Percentiles rank a stretch among this genome's conserved stretches.
Evolutionary conservation across 129 eudicot species (phyloP).

Genomic region (Saposhnikovia divaricata): DNA sequence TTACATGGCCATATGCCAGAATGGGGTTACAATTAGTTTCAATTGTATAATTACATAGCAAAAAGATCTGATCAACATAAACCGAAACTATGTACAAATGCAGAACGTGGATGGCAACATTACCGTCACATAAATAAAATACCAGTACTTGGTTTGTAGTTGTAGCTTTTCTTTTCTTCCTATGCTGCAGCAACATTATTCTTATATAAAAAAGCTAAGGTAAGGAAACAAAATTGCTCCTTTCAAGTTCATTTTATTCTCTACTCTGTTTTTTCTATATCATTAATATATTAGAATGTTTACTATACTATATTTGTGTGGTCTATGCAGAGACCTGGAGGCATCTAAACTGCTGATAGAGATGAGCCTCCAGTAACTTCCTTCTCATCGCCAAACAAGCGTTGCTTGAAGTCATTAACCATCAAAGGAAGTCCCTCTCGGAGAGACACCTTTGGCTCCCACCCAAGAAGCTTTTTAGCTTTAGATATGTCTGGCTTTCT

Average conservation of each 20-base stretch:
- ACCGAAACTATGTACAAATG: not conserved
- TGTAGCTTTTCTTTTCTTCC: not conserved
- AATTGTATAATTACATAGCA: not conserved
- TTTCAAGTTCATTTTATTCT: not conserved
- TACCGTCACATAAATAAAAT: not conserved
- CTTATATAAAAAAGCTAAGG: too few relatives aligned
- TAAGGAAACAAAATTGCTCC: not conserved
- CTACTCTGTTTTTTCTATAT: not conserved
- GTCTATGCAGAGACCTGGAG: not conserved
- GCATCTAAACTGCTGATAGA: not conserved
- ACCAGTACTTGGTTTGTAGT: not conserved
- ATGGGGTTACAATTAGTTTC: too few relatives aligned
- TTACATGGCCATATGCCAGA: not conserved
- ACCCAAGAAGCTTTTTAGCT: constrained; percentile 67
- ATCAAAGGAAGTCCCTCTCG: constrained; percentile 74
- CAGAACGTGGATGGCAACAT: not conserved
- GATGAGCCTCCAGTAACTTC: constrained; percentile 5
- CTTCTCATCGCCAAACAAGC: constrained; percentile 46
- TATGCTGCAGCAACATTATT: not conserved
- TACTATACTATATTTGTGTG: not conserved
- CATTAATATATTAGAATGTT: not conserved
- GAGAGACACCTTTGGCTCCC: constrained; percentile 70
- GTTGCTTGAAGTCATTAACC: constrained; percentile 72
- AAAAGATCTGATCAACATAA: not conserved
- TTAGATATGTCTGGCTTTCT: constrained; percentile 79